Conservation (phyloP, 192 early-diverging fungal genomes). For the Backusella circina region DNA sequence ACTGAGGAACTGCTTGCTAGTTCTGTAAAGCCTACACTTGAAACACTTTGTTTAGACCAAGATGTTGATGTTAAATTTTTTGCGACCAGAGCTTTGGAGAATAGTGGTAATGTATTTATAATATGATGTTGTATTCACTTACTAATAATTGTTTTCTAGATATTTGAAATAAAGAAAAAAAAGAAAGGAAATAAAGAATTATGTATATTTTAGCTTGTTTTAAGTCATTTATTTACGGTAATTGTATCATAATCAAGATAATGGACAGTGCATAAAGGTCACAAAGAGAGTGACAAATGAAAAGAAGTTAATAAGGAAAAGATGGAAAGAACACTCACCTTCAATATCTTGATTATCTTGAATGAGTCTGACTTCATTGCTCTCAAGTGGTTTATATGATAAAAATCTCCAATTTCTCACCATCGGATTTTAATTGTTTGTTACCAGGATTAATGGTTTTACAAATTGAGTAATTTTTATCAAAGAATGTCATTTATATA, state of each 20-base stretch:
- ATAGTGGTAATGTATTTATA: conserved; percentile 24
- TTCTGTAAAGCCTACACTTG: conserved; percentile 77
- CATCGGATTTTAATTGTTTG: conserved; percentile 3
- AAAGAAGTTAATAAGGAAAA: background rate
- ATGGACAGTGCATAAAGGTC: background rate
- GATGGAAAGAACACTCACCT: background rate
- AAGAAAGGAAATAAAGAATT: background rate
- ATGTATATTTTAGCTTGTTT: background rate
- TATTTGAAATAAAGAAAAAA: background rate
- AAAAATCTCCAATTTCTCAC: background rate
- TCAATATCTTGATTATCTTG: background rate
- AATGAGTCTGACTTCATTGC: background rate
- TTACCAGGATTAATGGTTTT: background rate
- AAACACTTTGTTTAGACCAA: conserved; percentile 79
- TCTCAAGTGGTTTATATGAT: background rate
- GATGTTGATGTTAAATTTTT: conserved; percentile 96
- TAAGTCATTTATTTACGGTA: background rate
- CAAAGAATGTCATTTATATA: background rate
- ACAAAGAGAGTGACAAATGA: background rate
- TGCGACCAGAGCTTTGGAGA: conserved; percentile 70
- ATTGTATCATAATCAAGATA: background rate
- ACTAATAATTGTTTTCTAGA: background rate
- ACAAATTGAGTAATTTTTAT: background rate
- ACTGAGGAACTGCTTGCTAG: conserved; percentile 58
- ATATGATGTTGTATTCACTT: background rate